Conservation (phyloP, 129 eudicot genomes). For the Scalesia atractyloides region DNA sequence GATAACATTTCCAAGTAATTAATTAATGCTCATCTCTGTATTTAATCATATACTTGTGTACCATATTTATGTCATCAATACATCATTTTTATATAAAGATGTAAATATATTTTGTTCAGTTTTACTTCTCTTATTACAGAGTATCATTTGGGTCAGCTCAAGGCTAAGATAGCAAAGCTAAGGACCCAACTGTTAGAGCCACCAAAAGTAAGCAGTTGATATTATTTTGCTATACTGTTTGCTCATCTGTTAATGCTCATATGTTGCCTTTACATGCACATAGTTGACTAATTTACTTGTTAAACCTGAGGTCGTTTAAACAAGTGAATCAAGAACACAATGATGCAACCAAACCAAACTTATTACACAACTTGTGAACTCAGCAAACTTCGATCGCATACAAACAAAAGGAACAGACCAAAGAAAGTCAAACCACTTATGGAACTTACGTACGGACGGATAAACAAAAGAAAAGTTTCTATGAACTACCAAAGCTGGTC, state of each 20-base stretch:
- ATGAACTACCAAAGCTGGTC: no score
- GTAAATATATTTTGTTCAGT: neutral
- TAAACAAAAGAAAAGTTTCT: no score
- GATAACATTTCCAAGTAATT: conserved; percentile 3
- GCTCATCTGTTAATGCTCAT: neutral
- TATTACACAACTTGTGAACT: no score
- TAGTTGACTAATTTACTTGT: neutral
- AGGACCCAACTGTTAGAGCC: conserved; percentile 97
- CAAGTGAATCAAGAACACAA: no score
- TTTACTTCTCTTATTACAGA: conserved; percentile 41
- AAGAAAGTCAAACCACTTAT: no score
- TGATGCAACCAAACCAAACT: no score
- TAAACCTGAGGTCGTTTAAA: no score
- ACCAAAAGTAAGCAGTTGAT: conserved; percentile 73
- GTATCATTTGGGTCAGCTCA: conserved; percentile 99
- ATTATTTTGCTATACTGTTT: conserved; percentile 19
- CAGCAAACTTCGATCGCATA: no score
- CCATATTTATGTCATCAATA: conserved; percentile 2
- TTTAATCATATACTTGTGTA: neutral
- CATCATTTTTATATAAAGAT: conserved; percentile 12
- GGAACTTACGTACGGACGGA: no score
- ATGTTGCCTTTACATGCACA: conserved; percentile 1
- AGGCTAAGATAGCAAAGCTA: conserved; percentile 98
- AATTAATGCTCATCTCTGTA: neutral
- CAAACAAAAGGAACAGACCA: no score